Conservation (phyloP, 768 basidiomycete genomes). For the Tulasnella sp. region DNA sequence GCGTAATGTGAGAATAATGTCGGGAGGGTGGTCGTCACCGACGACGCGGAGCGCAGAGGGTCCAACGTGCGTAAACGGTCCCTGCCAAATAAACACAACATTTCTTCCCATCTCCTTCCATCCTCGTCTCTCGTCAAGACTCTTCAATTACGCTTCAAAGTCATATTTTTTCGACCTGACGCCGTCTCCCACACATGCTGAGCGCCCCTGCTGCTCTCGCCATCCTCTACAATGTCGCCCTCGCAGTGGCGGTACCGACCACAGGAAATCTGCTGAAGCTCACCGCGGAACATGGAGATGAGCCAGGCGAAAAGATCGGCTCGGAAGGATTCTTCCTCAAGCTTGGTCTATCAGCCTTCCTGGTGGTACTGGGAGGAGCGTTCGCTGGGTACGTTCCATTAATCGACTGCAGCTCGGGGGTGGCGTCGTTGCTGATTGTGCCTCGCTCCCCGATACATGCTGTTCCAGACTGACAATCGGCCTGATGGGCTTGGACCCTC, state of each 20-base stretch:
- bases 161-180: neutral
- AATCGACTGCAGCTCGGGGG: neutral
- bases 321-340: constrained; percentile 77
- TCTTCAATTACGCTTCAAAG: constrained; percentile 3
- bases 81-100: constrained; percentile 12
- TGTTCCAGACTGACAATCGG: constrained; percentile 76
- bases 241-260: neutral
- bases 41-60: neutral
- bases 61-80: neutral
- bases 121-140: neutral
- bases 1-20: too few species aligned
- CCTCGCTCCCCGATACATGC: neutral
- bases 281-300: neutral
- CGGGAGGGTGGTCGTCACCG: neutral
- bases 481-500: constrained; percentile 90
- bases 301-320: constrained; percentile 42
- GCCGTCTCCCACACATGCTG: neutral
- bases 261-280: neutral
- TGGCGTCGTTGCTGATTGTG: constrained; percentile 1
- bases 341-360: constrained; percentile 61
- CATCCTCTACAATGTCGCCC: constrained; percentile 7
- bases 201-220: neutral
- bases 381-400: constrained; percentile 79
- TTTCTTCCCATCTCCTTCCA: constrained; percentile 13
- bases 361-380: constrained; percentile 86